These are phyloP conservation scores for Stropharia rugosoannulata DNA, from an alignment of 768 basidiomycete species.

Conservation along the genomic window DNA sequence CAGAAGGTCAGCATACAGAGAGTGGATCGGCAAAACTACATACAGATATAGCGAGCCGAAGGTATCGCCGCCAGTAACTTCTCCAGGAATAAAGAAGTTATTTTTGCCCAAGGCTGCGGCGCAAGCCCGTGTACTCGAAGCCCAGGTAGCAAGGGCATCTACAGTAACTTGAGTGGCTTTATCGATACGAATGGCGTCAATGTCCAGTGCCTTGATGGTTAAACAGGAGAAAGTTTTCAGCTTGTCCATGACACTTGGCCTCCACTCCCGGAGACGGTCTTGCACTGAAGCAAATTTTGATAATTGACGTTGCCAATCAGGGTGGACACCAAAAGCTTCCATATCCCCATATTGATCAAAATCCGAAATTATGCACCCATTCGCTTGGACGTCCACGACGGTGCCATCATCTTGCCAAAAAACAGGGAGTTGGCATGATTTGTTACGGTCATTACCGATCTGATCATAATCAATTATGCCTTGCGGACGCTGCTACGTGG, in stretches of 20 bases:
- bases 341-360: conserved; percentile 97
- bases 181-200: conserved; percentile 95
- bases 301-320: conserved; percentile 91
- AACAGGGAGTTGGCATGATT: conserved; percentile 69
- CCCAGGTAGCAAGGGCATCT: conserved; percentile 77
- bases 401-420: conserved; percentile 83
- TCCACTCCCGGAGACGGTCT: conserved; percentile 94
- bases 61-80: conserved; percentile 92
- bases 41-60: conserved; percentile 87
- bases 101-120: conserved; percentile 71
- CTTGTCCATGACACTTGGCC: conserved; percentile 72
- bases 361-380: conserved; percentile 79
- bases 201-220: conserved; percentile 82
- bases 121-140: conserved; percentile 70
- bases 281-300: conserved; percentile 96
- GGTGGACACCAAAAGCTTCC: conserved; percentile 97
- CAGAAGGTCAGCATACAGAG: neutral
- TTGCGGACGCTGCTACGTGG: conserved; percentile 1
- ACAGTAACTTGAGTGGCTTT: conserved; percentile 92
- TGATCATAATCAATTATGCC: conserved; percentile 25
- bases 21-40: conserved; percentile 24
- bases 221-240: conserved; percentile 82
- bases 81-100: conserved; percentile 90
- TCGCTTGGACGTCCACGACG: conserved; percentile 51
- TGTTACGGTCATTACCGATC: conserved; percentile 70